Conservation (phyloP, 139 green algal genomes). For the Coelastrella sp. region DNA sequence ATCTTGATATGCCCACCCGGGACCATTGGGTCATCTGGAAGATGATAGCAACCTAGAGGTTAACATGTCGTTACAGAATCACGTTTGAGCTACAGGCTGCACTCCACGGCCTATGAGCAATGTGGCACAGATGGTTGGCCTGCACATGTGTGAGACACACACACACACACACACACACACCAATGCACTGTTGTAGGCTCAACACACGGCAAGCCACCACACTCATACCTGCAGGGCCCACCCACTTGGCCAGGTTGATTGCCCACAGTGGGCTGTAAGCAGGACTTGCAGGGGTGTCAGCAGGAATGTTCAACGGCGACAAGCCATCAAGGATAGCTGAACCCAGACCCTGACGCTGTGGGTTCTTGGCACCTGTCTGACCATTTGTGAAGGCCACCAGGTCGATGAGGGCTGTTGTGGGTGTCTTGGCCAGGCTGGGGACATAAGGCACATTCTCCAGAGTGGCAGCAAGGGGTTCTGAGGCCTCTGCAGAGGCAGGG, state of each 20-base stretch:
- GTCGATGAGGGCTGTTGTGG: background rate
- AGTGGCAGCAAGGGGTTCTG: slow-evolving; percentile 22
- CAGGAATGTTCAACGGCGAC: slow-evolving; percentile 11
- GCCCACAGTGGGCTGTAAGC: slow-evolving; percentile 22
- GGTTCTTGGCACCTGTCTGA: slow-evolving; percentile 1
- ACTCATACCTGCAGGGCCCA: background rate
- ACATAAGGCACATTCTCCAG: slow-evolving; percentile 39
- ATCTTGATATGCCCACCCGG: too few species aligned
- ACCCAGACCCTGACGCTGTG: slow-evolving; percentile 29
- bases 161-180: too few species aligned
- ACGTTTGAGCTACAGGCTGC: too few species aligned
- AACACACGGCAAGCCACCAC: background rate
- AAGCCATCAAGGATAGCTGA: slow-evolving; percentile 42
- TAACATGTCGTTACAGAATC: too few species aligned
- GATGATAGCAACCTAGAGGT: too few species aligned
- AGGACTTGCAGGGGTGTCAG: background rate
- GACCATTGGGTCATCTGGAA: too few species aligned
- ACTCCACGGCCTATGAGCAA: too few species aligned
- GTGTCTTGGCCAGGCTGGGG: background rate
- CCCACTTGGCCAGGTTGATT: slow-evolving; percentile 25
- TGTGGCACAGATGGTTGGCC: too few species aligned
- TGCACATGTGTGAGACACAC: too few species aligned
- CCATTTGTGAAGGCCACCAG: slow-evolving; percentile 43
- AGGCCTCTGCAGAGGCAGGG: background rate
- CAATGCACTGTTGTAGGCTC: too few species aligned